phyloP scores from a whole-genome alignment of 345 rosid genomes.

The Linum trigynum region DNA sequence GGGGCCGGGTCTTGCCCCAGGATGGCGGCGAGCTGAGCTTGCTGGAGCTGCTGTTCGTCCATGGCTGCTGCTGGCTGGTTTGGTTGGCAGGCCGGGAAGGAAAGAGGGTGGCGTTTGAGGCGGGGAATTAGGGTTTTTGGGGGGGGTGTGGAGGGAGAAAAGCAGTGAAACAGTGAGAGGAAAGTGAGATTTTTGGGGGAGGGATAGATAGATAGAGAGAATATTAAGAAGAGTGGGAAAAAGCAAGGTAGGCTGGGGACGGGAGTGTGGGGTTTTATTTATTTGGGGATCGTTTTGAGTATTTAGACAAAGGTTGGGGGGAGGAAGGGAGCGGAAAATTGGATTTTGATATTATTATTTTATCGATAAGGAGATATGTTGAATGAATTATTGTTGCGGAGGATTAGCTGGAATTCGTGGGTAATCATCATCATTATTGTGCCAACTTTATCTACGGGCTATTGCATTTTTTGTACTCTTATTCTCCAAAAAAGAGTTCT shows the following conservation, averaged over 20 bases:
- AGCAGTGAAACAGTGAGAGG: too few relatives aligned
- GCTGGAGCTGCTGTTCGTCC: conserved; percentile 73
- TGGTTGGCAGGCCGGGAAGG: neutral
- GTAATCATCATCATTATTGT: conserved; percentile 6
- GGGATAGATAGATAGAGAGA: conserved; percentile 10
- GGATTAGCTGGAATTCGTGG: conserved; percentile 15
- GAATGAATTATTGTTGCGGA: neutral
- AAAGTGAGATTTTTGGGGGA: neutral
- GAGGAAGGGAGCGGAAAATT: neutral
- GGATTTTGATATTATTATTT: too few relatives aligned
- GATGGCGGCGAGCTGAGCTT: conserved; percentile 67
- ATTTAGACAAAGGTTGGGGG: conserved; percentile 1
- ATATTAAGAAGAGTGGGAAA: neutral
- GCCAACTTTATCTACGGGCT: neutral
- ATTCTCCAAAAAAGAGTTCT: neutral
- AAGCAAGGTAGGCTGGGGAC: neutral
- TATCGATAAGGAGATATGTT: too few relatives aligned
- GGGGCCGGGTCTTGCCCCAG: conserved; percentile 78
- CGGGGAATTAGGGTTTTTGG: conserved; percentile 9
- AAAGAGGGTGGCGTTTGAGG: neutral
- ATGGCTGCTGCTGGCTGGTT: conserved; percentile 23
- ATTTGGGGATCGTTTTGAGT: neutral
- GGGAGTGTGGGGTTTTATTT: neutral
- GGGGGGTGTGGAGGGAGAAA: conserved; percentile 1
- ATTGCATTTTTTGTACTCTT: neutral